Evolutionary conservation across 164 flowering plant genomes (phyloP), one percentile per base, ranked within the genome.

Genomic region (Aristolochia fimbriata): DNA sequence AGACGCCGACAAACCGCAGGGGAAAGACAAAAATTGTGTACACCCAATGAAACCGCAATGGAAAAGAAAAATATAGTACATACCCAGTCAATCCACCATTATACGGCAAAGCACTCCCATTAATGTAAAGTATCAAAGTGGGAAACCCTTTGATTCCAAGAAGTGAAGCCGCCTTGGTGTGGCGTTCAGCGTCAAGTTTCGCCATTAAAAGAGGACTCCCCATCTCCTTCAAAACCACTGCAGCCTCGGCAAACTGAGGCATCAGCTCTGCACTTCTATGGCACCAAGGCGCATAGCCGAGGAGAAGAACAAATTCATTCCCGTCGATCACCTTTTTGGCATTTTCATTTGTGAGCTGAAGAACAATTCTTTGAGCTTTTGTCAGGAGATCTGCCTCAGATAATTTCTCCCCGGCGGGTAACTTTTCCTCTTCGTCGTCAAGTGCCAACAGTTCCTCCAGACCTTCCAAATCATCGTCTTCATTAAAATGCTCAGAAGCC

Each of bases 281-380:
- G 61, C 91, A 83, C 97, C 98, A 93, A 25, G 98, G 94, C 17
- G 98, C 91, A 67, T 84, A 90, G 12, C 98, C 98, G 72, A 93
- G 70, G 52, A 93, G 77, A 62, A 93, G 22, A 57, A 90, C 96
- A 69, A 33, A 87, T 79, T 87, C 89, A 73, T 83, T 82, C 48
- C 53, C 74, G 23, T 81, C 84, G 66, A 90, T 76, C 1, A 76
- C 65, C 64, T 74, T 70, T 73, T 77, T 77, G 13, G 76, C 61
- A 33, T 75, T 84, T 15, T 87, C 96, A 68, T 54, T 70, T 64
- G 72, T 86, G 9, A 91, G 79, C 64, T 91, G 89, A 47, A 81
- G 68, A 24, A 91, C 95, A 31, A 84, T 80, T 71, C 82, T 77
- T 63, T 90, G 94, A 1, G 97, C 94, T 53, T 66, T 87, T 15